Conservation (phyloP, 352 stramenopile genomes). For the Blastocystis sp. region DNA sequence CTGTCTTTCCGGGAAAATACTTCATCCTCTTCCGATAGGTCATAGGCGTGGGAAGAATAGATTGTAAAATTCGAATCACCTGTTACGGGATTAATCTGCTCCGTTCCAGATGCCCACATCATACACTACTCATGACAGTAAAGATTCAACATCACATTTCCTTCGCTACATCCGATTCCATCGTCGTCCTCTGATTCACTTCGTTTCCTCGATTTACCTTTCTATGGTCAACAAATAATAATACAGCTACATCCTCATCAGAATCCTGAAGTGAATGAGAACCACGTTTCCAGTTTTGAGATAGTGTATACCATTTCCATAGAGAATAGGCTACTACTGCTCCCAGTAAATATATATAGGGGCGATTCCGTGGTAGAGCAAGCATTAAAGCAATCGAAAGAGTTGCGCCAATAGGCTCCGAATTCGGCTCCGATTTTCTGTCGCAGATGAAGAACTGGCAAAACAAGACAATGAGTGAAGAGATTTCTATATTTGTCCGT, state of each 20-base stretch:
- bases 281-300: neutral
- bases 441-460: neutral
- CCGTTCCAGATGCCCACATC: neutral
- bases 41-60: constrained; percentile 49
- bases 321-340: constrained; percentile 19
- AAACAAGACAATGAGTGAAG: neutral
- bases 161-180: neutral
- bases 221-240: neutral
- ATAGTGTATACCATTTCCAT: constrained; percentile 21
- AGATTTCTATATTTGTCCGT: neutral
- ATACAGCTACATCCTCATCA: neutral
- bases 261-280: neutral
- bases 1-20: neutral
- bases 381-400: neutral
- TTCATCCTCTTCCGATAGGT: constrained; percentile 50
- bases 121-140: neutral
- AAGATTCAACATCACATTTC: neutral
- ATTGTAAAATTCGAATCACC: constrained; percentile 33
- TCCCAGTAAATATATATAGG: neutral
- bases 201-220: neutral
- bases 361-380: neutral
- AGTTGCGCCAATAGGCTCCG: neutral
- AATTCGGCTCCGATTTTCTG: neutral
- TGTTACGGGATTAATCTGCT: neutral
- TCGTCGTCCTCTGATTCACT: neutral